phyloP scores from a whole-genome alignment of 768 basidiomycete species.

The Gautieria morchelliformis region DNA sequence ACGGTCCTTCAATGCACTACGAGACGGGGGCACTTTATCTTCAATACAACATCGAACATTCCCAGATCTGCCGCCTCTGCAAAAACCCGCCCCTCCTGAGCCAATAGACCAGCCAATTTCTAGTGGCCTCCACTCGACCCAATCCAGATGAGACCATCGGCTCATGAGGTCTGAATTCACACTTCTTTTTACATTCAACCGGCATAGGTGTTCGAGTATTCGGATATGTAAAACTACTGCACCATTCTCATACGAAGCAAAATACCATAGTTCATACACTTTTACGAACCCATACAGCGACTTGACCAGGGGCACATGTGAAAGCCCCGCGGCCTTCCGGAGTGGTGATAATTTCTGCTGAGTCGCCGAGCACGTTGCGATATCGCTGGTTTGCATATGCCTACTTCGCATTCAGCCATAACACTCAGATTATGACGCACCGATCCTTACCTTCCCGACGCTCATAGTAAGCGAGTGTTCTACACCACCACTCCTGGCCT shows the following conservation, averaged over 20 bases:
- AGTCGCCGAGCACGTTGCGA: slow-evolving; percentile 7
- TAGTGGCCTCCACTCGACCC: not conserved
- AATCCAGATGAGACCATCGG: not conserved
- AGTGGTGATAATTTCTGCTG: slow-evolving; percentile 1
- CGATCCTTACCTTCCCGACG: slow-evolving; percentile 45
- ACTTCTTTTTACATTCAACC: too few species aligned
- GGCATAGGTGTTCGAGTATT: too few species aligned
- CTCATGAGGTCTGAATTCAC: not conserved
- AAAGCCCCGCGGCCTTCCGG: slow-evolving; percentile 4
- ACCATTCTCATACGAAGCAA: not conserved
- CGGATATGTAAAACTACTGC: too few species aligned
- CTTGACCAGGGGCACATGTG: slow-evolving; percentile 4
- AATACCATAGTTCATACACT: not conserved
- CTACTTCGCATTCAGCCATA: not conserved
- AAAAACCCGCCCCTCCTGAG: not conserved
- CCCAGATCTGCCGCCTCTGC: not conserved
- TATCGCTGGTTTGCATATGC: not conserved
- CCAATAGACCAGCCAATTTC: not conserved
- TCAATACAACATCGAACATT: not conserved
- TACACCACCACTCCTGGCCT: slow-evolving; percentile 14
- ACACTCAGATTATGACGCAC: not conserved
- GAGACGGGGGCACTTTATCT: not conserved
- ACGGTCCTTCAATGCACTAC: slow-evolving; percentile 3
- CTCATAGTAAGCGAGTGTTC: slow-evolving; percentile 52
- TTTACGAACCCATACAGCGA: slow-evolving; percentile 10